Evolutionary conservation across 208 protist species (phyloP), one percentile per base, ranked within the genome.

Genomic region (Leishmania gerbilli): DNA sequence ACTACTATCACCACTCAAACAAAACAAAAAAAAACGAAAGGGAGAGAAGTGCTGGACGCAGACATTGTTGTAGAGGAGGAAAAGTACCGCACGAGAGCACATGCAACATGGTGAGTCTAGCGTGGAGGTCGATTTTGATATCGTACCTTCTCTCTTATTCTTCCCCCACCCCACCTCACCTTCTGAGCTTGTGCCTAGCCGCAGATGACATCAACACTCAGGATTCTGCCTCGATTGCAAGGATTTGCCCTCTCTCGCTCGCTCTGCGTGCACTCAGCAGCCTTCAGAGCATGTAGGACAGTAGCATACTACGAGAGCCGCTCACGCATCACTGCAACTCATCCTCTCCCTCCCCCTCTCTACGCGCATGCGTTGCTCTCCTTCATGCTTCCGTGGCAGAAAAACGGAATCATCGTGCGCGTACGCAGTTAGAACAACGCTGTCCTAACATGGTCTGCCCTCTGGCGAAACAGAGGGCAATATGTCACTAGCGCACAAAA

Each of bases 401-500:
- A n/a, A n/a, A 49, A 71, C 9, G 42, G 8, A 71, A 15, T 37
- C 2, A 34, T 13, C 3, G 21, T 45, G 37, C 42, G 49, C 68
- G 9, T 49, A 34, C 68, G 42, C 37, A 45, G 68, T n/a, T 72
- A 51, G n/a, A 72, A 15, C 37, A 27, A 17, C 37, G 42, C 42
- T 51, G 42, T 19, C 19, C 17, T 47, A 45, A 21, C 37, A 31
- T 7, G 49, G 42, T 34, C 17, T 19, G 21, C 19, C 1, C 42
- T 62, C 53, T 76, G 49, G 0, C 47, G 11, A 19, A 2, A 47
- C 31, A 58, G 49, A 24, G n/a, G 31, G n/a, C n/a, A 60, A n/a
- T 56, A 85, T 85, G 82, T 85, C 82, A 4, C 77, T 85, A 34
- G 68, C 82, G 15, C 82, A 85, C 72, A 82, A 79, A 37, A 85